Conservation (phyloP, 768 basidiomycete genomes). For the Thelephora aurantiotincta region DNA sequence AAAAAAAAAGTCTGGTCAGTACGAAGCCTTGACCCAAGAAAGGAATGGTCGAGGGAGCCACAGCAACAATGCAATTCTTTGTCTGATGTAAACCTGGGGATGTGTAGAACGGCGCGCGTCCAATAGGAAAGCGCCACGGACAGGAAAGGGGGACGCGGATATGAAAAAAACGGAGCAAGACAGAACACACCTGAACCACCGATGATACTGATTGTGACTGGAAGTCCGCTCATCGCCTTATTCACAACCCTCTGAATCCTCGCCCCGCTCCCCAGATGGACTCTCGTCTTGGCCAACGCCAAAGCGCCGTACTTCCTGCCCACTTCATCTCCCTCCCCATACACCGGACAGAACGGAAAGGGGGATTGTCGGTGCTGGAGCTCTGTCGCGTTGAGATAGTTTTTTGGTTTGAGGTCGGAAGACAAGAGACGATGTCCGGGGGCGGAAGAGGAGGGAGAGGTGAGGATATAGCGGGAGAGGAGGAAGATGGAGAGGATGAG, state of each 20-base stretch:
- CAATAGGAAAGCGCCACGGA: constrained; percentile 1
- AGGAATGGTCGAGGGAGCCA: not conserved
- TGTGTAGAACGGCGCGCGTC: constrained; percentile 1
- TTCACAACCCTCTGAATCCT: constrained; percentile 73
- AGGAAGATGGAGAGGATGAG: constrained; percentile 39
- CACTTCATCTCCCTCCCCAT: constrained; percentile 70
- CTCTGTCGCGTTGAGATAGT: constrained; percentile 60
- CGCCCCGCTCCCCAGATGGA: constrained; percentile 71
- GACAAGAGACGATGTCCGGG: constrained; percentile 12
- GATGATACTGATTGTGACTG: constrained; percentile 79
- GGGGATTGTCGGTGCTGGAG: constrained; percentile 32
- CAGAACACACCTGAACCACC: constrained; percentile 63
- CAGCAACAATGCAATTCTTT: too few species aligned
- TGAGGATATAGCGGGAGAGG: constrained; percentile 43
- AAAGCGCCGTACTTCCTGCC: constrained; percentile 67
- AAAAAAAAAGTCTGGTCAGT: too few species aligned
- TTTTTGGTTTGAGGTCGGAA: constrained; percentile 48
- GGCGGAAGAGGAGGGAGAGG: constrained; percentile 11
- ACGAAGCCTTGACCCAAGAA: constrained; percentile 8
- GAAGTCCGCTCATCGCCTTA: constrained; percentile 71
- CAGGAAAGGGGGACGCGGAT: not conserved
- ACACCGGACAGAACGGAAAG: constrained; percentile 85
- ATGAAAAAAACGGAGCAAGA: not conserved
- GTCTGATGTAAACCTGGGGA: not conserved
- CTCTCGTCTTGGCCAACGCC: constrained; percentile 55